Percentiles rank a stretch among this genome's conserved stretches.
These are phyloP conservation scores for Artemisia annua DNA, from an alignment of 129 eudicot genomes.

Conservation along the genomic window DNA sequence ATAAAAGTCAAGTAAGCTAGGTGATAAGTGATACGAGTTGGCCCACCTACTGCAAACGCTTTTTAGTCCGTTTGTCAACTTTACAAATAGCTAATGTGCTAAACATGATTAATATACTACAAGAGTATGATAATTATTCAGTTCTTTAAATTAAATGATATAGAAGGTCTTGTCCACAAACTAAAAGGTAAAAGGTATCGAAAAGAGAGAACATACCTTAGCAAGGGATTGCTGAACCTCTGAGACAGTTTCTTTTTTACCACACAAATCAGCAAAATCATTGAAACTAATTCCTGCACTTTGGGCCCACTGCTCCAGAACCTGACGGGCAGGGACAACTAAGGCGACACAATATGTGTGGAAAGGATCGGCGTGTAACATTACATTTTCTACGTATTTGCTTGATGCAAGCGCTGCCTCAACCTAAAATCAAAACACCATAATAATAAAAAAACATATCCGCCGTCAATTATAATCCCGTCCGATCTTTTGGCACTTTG, in stretches of 20 bases:
- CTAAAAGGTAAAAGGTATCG: neutral
- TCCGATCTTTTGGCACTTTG: neutral
- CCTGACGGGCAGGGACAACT: conserved; percentile 71
- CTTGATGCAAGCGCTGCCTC: conserved; percentile 85
- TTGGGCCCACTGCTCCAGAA: conserved; percentile 83
- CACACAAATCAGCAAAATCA: conserved; percentile 69
- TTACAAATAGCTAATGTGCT: neutral
- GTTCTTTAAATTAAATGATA: neutral
- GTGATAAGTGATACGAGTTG: neutral
- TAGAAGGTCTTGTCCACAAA: neutral
- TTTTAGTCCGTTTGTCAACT: neutral
- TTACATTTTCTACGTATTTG: conserved; percentile 74
- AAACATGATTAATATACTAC: neutral
- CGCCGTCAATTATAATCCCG: neutral
- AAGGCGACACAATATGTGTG: conserved; percentile 81
- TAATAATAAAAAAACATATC: neutral
- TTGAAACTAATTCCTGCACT: conserved; percentile 50
- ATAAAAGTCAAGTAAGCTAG: no score
- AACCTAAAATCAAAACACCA: conserved; percentile 49
- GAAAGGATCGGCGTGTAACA: conserved; percentile 89
- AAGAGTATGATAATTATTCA: neutral
- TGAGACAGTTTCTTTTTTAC: conserved; percentile 51
- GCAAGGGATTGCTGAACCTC: conserved; percentile 80
- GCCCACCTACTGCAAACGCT: neutral
- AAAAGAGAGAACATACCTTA: conserved; percentile 51